A percentile compares a stretch with the other conserved stretches of the same genome.
phyloP scores from a whole-genome alignment of 2,329 filamentous ascomycete species.

The Penicillium sp. region DNA sequence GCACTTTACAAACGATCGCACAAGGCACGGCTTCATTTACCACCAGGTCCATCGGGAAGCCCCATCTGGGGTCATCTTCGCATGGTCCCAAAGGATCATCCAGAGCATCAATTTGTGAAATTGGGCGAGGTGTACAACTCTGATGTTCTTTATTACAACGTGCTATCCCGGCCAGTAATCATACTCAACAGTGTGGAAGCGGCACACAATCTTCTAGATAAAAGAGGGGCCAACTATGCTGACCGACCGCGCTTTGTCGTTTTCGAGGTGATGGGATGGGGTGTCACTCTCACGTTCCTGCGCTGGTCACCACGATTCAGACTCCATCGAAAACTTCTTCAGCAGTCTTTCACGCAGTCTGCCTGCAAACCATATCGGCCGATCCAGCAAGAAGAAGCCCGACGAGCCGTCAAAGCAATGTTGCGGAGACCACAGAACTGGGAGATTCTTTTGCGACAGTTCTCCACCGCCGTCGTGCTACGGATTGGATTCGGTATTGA shows the following conservation, averaged over 20 bases:
- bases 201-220: not conserved
- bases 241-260: not conserved
- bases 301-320: conserved; percentile 1
- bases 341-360: conserved; percentile 1
- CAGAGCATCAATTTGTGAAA: not conserved
- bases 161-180: not conserved
- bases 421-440: not conserved
- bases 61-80: not conserved
- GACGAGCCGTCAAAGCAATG: not conserved
- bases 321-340: not conserved
- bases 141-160: not conserved
- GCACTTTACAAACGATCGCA: not conserved
- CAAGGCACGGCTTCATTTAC: not conserved
- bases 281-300: not conserved
- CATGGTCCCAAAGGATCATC: not conserved
- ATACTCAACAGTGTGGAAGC: conserved; percentile 1
- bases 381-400: not conserved
- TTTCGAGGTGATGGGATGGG: conserved; percentile 1
- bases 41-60: not conserved
- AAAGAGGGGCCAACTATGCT: not conserved
- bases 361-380: not conserved
- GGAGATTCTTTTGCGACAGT: not conserved
- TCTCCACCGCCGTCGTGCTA: not conserved
- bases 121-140: not conserved
- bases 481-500: not conserved